Evolutionary conservation across 192 early-diverging fungal species (phyloP).

Genomic region (Chytriomyces sp.): DNA sequence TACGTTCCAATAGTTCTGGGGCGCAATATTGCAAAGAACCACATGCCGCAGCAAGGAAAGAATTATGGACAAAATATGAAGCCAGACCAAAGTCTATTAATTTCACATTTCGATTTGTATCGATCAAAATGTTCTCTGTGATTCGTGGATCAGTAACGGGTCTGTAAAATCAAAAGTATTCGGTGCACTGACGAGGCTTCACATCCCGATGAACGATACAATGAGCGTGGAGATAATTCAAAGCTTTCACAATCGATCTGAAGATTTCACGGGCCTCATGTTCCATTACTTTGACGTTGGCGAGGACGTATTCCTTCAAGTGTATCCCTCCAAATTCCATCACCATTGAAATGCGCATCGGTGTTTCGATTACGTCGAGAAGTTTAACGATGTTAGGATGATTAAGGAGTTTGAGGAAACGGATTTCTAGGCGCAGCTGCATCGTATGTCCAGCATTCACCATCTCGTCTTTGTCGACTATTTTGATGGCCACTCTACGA

Average conservation of each 20-base stretch:
- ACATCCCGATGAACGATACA: constrained; percentile 46
- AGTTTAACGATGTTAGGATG: constrained; percentile 77
- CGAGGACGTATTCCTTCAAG: constrained; percentile 78
- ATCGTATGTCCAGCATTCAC: constrained; percentile 3
- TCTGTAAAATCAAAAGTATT: constrained; percentile 13
- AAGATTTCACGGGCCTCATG: constrained; percentile 33
- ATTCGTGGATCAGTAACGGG: too few species aligned
- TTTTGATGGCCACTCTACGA: constrained; percentile 13
- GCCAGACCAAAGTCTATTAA: constrained; percentile 51
- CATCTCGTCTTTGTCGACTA: constrained; percentile 25
- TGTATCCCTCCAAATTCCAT: constrained; percentile 89
- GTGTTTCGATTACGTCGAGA: constrained; percentile 74
- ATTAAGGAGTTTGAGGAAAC: constrained; percentile 49
- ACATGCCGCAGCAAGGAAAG: constrained; percentile 42
- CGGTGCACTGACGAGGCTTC: constrained; percentile 42
- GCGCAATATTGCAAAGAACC: constrained; percentile 6
- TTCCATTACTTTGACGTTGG: constrained; percentile 53
- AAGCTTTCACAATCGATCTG: constrained; percentile 39
- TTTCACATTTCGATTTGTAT: constrained; percentile 34
- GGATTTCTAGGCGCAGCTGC: constrained; percentile 41
- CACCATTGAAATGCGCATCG: constrained; percentile 73
- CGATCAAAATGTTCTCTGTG: constrained; percentile 52
- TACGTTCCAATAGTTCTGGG: constrained; percentile 70
- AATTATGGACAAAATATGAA: constrained; percentile 18
- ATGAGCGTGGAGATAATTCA: constrained; percentile 45